Conservation (phyloP, 2,329 filamentous ascomycete genomes). For the Botrytis byssoidea region DNA sequence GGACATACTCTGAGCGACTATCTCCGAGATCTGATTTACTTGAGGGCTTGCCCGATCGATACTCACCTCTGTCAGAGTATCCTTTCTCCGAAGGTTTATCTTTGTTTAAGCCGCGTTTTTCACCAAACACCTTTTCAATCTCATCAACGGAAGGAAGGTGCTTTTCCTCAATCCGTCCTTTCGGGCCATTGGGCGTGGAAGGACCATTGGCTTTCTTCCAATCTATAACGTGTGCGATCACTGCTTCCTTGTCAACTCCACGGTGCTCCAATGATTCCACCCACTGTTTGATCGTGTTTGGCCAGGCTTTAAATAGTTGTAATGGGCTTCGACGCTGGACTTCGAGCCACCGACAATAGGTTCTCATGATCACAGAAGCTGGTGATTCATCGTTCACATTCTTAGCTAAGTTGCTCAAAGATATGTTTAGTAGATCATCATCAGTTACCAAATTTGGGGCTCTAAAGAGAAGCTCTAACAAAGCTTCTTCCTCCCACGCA, state of each 20-base stretch:
- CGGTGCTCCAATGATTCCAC: slow-evolving; percentile 27
- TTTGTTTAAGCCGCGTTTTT: neutral
- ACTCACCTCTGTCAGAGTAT: neutral
- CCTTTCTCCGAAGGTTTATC: neutral
- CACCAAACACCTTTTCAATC: slow-evolving; percentile 25
- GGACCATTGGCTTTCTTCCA: slow-evolving; percentile 28
- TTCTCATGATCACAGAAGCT: slow-evolving; percentile 20
- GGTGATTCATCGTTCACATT: slow-evolving; percentile 24
- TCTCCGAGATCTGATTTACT: neutral
- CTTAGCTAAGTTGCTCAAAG: slow-evolving; percentile 29
- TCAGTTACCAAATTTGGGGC: slow-evolving; percentile 25
- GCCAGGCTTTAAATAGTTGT: slow-evolving; percentile 28
- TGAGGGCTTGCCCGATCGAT: neutral
- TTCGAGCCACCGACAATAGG: slow-evolving; percentile 35
- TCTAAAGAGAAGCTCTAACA: slow-evolving; percentile 8
- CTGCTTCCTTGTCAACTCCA: slow-evolving; percentile 23
- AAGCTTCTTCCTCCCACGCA: neutral
- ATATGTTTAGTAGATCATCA: slow-evolving; percentile 26
- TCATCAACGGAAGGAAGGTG: slow-evolving; percentile 19
- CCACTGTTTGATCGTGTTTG: slow-evolving; percentile 33
- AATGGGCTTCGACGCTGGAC: slow-evolving; percentile 28
- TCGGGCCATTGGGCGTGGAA: neutral
- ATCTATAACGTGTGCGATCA: slow-evolving; percentile 24
- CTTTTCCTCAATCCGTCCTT: neutral
- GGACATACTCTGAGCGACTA: neutral